Conservation (phyloP, 2,329 filamentous ascomycete species). For the Fusarium redolens region DNA sequence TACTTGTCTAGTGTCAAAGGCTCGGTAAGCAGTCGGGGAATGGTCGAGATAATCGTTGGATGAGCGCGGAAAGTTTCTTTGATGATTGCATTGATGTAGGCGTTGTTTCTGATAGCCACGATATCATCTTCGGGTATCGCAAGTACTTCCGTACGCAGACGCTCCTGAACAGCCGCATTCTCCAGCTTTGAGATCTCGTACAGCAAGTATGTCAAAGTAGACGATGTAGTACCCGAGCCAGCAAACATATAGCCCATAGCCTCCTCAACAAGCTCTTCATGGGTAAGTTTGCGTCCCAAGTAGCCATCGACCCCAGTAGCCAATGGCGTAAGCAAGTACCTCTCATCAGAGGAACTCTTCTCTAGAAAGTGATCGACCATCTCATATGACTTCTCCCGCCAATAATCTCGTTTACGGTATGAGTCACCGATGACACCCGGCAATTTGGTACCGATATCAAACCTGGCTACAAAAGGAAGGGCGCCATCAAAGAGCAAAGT, state of each 20-base stretch:
- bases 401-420: neutral
- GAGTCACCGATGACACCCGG: neutral
- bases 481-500: neutral
- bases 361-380: neutral
- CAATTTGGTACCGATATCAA: neutral
- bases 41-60: neutral
- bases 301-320: neutral
- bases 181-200: neutral
- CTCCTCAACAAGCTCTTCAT: neutral
- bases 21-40: neutral
- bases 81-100: neutral
- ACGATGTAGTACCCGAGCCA: neutral
- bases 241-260: neutral
- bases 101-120: neutral
- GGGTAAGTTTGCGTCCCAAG: neutral
- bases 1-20: neutral
- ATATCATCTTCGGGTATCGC: neutral
- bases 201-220: neutral
- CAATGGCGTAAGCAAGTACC: neutral
- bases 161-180: neutral
- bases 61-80: neutral
- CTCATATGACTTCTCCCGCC: neutral
- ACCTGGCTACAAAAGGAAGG: neutral
- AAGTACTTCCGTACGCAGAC: accelerated
- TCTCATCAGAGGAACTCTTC: neutral